Evolutionary conservation across 768 basidiomycete genomes (phyloP).

Genomic region (Boletus vinaceobasis): DNA sequence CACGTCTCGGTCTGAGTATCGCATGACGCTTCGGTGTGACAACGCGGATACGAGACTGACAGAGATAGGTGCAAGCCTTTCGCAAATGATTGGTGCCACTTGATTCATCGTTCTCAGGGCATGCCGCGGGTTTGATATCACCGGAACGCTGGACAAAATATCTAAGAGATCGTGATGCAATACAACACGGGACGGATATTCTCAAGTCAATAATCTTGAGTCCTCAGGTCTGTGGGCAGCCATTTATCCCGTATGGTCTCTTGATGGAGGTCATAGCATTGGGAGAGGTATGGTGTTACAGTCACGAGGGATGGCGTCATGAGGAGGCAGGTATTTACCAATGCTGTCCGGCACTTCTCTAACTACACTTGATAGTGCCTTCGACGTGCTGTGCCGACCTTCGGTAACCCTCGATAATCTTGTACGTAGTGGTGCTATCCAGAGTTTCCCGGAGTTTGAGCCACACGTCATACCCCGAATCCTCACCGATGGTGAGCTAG

Average conservation of each 20-base stretch:
- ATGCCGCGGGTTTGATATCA: conserved; percentile 40
- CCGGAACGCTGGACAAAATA: conserved; percentile 44
- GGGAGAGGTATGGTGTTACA: conserved; percentile 41
- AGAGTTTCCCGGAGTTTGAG: conserved; percentile 43
- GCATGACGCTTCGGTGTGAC: conserved; percentile 83
- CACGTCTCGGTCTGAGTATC: conserved; percentile 86
- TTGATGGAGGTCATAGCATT: conserved; percentile 30
- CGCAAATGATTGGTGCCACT: neutral
- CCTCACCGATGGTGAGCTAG: conserved; percentile 61
- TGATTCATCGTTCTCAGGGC: conserved; percentile 29
- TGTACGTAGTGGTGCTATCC: conserved; percentile 39
- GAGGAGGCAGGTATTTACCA: conserved; percentile 36
- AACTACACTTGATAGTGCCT: conserved; percentile 50
- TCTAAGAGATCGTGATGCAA: conserved; percentile 28
- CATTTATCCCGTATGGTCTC: neutral
- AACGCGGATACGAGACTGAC: conserved; percentile 87
- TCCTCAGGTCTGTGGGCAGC: conserved; percentile 36
- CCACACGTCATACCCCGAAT: conserved; percentile 56
- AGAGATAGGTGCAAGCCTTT: conserved; percentile 50
- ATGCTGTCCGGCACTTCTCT: neutral
- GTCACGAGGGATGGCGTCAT: conserved; percentile 41
- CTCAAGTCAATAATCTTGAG: conserved; percentile 35
- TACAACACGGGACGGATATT: conserved; percentile 33
- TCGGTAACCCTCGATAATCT: conserved; percentile 46
- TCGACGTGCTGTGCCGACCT: conserved; percentile 65